Evolutionary conservation across 768 basidiomycete genomes (phyloP), one percentile per base, ranked within the genome.

Genomic region (Suillus luteus): DNA sequence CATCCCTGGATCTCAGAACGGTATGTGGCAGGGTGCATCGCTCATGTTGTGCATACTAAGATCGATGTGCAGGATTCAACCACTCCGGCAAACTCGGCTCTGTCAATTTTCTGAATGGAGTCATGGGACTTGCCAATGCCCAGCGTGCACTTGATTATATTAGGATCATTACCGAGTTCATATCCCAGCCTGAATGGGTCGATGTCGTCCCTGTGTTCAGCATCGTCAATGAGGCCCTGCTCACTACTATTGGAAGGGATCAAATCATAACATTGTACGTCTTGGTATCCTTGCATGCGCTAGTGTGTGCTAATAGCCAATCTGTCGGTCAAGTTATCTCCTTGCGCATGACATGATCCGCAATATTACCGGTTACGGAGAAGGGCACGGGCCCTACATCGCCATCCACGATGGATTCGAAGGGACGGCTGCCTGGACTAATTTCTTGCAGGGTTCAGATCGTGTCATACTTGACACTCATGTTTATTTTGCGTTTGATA

Each of bases 101-200:
- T 27, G 75, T 90, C 70, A 91, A 92, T 70, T 84, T 87, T 65
- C 65, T 90, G 66, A 75, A 80, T 61, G 88, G 89, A 19, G 85
- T 87, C 61, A 95, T 95, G 93, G 93, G 93, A 17, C 68, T 93
- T 55, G 92, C 92, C 52, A 95, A 95, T 70, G 94, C 91, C 11
- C 83, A 95, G 74, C 82, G 93, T 27, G 83, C 89, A 17, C 78
- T 95, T 43, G 84, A 90, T 72, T 88, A 90, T 68, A 86, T 95
- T 65, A 84, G 93, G 31, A 81, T 88, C 41, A 75, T 92, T 66
- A 83, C 85, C 55, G 89, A 92, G 77, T 96, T 96, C 79, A 88
- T 96, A 73, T 84, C 85, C 3, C 91, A 93, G 73, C 85, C 88
- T 67, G 80, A 85, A 69, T 93, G 90, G 79, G 79, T 77, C 62